Evolutionary conservation across 306 rosid species (phyloP).

Genomic region (Lathyrus aphaca): DNA sequence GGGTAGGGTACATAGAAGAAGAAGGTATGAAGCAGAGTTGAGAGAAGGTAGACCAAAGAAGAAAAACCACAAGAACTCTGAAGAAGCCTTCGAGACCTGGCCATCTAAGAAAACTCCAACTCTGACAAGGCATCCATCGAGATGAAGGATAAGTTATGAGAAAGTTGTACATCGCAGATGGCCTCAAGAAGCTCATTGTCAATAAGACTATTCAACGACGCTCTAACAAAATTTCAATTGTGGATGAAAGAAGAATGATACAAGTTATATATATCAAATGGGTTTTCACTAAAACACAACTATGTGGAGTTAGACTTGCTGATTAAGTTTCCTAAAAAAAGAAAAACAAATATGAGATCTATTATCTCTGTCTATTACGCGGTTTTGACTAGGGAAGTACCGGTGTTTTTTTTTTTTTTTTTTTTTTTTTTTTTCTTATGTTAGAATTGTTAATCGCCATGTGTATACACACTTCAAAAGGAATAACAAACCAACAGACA

Average conservation of each 20-base stretch:
- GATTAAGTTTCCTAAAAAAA: conserved; percentile 1
- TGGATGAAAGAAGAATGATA: background rate
- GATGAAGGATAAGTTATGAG: conserved; percentile 47
- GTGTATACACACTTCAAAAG: background rate
- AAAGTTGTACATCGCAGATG: conserved; percentile 56
- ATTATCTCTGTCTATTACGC: background rate
- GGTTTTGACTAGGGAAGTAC: conserved; percentile 1
- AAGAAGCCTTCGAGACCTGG: conserved; percentile 76
- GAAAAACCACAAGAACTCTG: conserved; percentile 63
- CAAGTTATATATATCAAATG: background rate
- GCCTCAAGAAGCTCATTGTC: conserved; percentile 73
- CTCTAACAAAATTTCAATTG: background rate
- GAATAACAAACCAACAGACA: background rate
- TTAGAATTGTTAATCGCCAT: background rate
- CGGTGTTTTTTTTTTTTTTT: background rate
- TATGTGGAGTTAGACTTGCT: conserved; percentile 9
- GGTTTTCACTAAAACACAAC: background rate
- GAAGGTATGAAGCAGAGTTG: conserved; percentile 82
- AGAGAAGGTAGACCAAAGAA: conserved; percentile 71
- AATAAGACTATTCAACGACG: background rate
- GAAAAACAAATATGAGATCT: background rate
- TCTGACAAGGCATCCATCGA: conserved; percentile 82
- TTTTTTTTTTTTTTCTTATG: background rate
- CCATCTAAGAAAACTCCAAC: conserved; percentile 81
- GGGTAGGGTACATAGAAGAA: conserved; percentile 86